Conservation (phyloP, 1,139 yeast genomes). For the Geotrichum europaeum region DNA sequence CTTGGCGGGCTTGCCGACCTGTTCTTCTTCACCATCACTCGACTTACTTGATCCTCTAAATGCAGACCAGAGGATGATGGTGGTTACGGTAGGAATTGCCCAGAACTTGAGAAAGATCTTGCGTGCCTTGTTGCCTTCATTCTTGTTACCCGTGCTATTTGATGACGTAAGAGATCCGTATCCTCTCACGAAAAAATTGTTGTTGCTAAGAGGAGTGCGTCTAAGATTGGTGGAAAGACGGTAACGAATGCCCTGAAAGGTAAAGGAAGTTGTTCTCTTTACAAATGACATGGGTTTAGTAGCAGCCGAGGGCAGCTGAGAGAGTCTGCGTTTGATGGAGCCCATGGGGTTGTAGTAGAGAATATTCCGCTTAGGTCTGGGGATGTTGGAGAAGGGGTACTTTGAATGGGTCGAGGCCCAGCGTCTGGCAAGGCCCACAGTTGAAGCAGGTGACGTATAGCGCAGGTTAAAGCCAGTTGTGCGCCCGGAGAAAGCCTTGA, state of each 20-base stretch:
- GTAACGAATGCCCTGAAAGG: slow-evolving; percentile 14
- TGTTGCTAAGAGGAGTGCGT: slow-evolving; percentile 9
- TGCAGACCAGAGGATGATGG: slow-evolving; percentile 22
- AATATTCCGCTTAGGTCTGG: slow-evolving; percentile 57
- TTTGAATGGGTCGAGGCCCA: slow-evolving; percentile 14
- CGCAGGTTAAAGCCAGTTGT: slow-evolving; percentile 19
- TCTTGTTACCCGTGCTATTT: neutral
- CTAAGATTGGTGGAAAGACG: slow-evolving; percentile 14
- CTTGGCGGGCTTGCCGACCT: slow-evolving; percentile 52
- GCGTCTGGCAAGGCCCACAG: slow-evolving; percentile 9
- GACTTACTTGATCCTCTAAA: slow-evolving; percentile 7
- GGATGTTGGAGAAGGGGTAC: slow-evolving; percentile 54
- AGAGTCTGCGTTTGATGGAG: slow-evolving; percentile 28
- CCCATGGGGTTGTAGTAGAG: slow-evolving; percentile 43
- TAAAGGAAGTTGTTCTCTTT: slow-evolving; percentile 10
- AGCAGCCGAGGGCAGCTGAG: slow-evolving; percentile 12
- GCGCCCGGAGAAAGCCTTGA: slow-evolving; percentile 16
- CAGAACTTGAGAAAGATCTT: slow-evolving; percentile 25
- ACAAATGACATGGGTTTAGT: slow-evolving; percentile 18
- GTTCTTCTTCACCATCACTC: slow-evolving; percentile 25
- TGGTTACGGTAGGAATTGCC: slow-evolving; percentile 21
- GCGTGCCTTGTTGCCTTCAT: slow-evolving; percentile 25
- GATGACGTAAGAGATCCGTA: slow-evolving; percentile 7
- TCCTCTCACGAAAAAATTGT: slow-evolving; percentile 11
- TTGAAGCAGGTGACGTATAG: slow-evolving; percentile 18